Conservation (phyloP, 2,329 filamentous ascomycete genomes). For the Teratosphaeria destructans region DNA sequence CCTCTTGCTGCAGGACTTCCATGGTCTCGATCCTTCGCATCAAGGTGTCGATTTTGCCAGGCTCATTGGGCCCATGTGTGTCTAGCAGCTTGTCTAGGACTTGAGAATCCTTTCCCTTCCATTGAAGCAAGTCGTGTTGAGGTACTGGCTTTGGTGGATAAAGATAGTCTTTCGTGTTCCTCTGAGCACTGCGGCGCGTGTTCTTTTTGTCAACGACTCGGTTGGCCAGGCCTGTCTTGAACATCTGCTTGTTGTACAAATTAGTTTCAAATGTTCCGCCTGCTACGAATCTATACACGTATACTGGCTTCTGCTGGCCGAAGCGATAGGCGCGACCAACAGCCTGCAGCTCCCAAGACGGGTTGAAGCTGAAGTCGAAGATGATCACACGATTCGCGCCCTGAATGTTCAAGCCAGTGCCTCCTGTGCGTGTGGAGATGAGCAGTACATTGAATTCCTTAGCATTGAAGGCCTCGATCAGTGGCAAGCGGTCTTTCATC, state of each 20-base stretch:
- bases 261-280: slow-evolving; percentile 71
- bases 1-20: slow-evolving; percentile 25
- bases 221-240: slow-evolving; percentile 70
- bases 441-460: slow-evolving; percentile 52
- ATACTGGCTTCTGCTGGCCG: slow-evolving; percentile 70
- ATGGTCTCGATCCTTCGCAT: slow-evolving; percentile 24
- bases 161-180: slow-evolving; percentile 44
- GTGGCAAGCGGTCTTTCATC: slow-evolving; percentile 47
- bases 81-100: slow-evolving; percentile 55
- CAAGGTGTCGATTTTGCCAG: slow-evolving; percentile 34
- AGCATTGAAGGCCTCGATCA: slow-evolving; percentile 60
- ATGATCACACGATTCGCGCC: slow-evolving; percentile 80
- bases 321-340: slow-evolving; percentile 78
- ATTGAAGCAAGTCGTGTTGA: slow-evolving; percentile 38
- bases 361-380: slow-evolving; percentile 75
- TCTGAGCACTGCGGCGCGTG: slow-evolving; percentile 54
- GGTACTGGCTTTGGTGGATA: slow-evolving; percentile 44
- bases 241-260: slow-evolving; percentile 63
- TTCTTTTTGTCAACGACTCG: slow-evolving; percentile 79
- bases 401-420: slow-evolving; percentile 71
- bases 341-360: slow-evolving; percentile 73
- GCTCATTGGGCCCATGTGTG: slow-evolving; percentile 43
- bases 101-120: slow-evolving; percentile 47
- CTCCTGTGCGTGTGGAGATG: slow-evolving; percentile 75
- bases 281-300: slow-evolving; percentile 70